Base-by-base conservation (phyloP, 106 monocot species). In the Dendrobium officinale region DNA sequence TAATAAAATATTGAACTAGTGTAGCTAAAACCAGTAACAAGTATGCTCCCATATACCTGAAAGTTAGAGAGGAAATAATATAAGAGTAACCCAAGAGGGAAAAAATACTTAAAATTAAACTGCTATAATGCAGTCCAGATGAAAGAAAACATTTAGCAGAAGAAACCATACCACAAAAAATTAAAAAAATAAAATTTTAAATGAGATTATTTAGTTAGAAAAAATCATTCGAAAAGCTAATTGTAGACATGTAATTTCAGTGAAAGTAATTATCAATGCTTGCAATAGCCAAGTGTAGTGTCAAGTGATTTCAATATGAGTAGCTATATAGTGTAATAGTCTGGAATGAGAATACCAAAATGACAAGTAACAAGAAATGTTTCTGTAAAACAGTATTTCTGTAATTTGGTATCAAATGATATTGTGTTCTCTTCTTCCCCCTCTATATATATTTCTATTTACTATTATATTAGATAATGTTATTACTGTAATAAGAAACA, bases 1-100 rank as follows among this genome's bases (percentile, higher is more conserved):
- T 92, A 24, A 78, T 78, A 70, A 98, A 85, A 89, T 98, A 98
- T 74, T 94, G 97, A 51, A 91, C 48, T 22, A 98, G 75, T 22
- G 92, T 87, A 31, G 75, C 82, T 33, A 84, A 77, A 79, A 94
- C 80, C 41, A 98, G 67, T 31, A 67, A 26, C 58, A 92, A 77
- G 72, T 91, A 98, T 33, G 78, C 5, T 44, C 42, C 78, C 80
- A 78, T 89, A 54, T 84, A 89, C 97, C 97, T 96, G 87, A 59
- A 86, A 83, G 27, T 76, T 76, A 42, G 49, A 13, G 24, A 49
- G 13, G 27, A 49, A 11, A 42, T 15, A 24, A 47, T 19, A 41
- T 74, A 20, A 76, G 26, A 76, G 42, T 13, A 76, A 26, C 51
- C 4, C 45, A 76, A 3, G 0, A 6, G 8, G 42, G 5, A 73